Base-by-base conservation (phyloP, 805 yeast genomes). In the Suhomyces tanzawaensis region DNA sequence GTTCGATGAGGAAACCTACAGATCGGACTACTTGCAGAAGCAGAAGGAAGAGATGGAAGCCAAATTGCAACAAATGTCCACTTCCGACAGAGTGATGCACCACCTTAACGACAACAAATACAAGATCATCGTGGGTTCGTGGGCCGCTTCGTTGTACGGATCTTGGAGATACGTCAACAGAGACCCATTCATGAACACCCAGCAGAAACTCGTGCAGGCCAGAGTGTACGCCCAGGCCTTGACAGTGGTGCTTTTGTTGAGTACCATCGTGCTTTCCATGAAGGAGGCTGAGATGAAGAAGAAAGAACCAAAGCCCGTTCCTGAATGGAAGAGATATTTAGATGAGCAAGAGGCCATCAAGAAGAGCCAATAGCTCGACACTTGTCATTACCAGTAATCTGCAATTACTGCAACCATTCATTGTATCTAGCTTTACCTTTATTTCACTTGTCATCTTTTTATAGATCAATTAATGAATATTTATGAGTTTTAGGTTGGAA, bases 121-220 rank as follows among this genome's bases (percentile, higher is more conserved):
- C 53, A 60, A 60, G 38, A 57, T 66, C 37, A 58, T 66, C 26
- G 43, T 64, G 9, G 46, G 58, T 15, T 45, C 71, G 12, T 69
- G 72, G 72, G 61, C 60, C 14, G 72, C 60, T 3, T 62, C 71
- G 25, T 44, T 56, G 55, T 56, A 49, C 42, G 62, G 62, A 5
- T 52, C 57, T 27, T 57, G 61, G 61, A 52, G 42, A n/a, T 47
- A 40, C 19, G 60, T 56, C 12, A 54, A 56, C 45, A 40, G 50
- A 26, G 59, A 56, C 44, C 51, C 48, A 40, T 47, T 49, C 37
- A 51, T 54, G 59, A 46, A 54, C 19, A 42, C 47, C 4, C 52
- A 57, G 3, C 60, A 55, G 42, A 56, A 56, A 44, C 43, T 52
- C 29, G 61, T 56, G 13, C 60, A 55, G 42, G 60, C 61, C 14